phyloP scores from a whole-genome alignment of 345 rosid genomes.

The Populus pruinosa region DNA sequence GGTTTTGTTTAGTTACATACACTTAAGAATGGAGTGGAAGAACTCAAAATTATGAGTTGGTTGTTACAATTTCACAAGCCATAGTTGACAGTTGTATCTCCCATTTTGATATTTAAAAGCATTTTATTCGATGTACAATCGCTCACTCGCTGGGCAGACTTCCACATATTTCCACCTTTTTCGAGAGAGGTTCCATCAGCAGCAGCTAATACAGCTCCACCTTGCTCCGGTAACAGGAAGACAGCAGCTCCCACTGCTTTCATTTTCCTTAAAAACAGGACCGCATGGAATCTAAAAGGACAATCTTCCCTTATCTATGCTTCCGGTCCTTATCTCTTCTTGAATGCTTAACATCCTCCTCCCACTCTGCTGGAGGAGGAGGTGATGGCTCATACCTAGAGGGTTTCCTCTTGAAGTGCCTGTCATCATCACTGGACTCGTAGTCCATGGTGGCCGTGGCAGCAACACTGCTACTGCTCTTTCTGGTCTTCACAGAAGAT shows the following conservation, averaged over 20 bases:
- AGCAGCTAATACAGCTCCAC: not conserved
- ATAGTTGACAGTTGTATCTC: not conserved
- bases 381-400: conserved; percentile 75
- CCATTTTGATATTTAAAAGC: not conserved
- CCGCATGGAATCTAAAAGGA: not conserved
- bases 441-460: conserved; percentile 40
- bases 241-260: not conserved
- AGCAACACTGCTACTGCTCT: conserved; percentile 29
- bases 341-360: conserved; percentile 38
- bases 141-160: too few relatives aligned
- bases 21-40: not conserved
- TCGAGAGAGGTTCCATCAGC: not conserved
- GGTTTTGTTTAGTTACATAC: not conserved
- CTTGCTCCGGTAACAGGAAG: not conserved
- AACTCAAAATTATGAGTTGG: not conserved
- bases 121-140: not conserved
- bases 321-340: conserved; percentile 37
- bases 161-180: not conserved
- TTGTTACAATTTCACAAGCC: not conserved
- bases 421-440: conserved; percentile 86
- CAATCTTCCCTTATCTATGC: conserved; percentile 24
- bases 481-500: conserved; percentile 27
- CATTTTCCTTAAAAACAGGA: not conserved
- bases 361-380: conserved; percentile 38
- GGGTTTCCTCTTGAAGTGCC: conserved; percentile 93